Percentiles rank a stretch among this genome's conserved stretches.
phyloP scores from a whole-genome alignment of 1,139 yeast species.

The Debaryomycetaceae sp. region DNA sequence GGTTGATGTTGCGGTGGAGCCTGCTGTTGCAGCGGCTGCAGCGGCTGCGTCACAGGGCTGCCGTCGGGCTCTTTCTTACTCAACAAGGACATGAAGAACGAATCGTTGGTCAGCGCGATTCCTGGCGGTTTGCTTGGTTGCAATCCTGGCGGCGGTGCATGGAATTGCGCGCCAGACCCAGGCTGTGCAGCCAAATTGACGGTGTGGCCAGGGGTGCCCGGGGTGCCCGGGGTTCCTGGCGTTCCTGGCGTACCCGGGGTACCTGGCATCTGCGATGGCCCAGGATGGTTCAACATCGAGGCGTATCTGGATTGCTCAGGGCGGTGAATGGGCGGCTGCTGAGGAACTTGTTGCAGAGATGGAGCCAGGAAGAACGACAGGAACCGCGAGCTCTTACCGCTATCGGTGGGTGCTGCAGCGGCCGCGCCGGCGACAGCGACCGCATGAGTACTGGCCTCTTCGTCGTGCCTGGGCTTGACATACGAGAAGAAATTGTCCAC shows the following conservation, averaged over 20 bases:
- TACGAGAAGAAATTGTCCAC: slow-evolving; percentile 52
- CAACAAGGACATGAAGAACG: slow-evolving; percentile 52
- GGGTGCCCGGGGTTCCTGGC: slow-evolving; percentile 9
- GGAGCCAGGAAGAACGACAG: slow-evolving; percentile 40
- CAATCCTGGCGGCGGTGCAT: too few relatives aligned
- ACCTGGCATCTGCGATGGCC: slow-evolving; percentile 1
- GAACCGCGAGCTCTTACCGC: slow-evolving; percentile 14
- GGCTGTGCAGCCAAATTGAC: too few relatives aligned
- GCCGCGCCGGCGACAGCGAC: slow-evolving; percentile 1
- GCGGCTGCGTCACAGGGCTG: slow-evolving; percentile 10
- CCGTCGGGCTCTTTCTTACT: slow-evolving; percentile 21
- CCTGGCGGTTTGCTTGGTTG: too few relatives aligned
- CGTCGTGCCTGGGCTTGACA: slow-evolving; percentile 28
- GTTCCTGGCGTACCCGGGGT: slow-evolving; percentile 6
- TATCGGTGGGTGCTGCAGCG: slow-evolving; percentile 6
- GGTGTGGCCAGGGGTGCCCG: too few relatives aligned
- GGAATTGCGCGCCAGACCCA: too few relatives aligned
- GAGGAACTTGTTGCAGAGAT: too few relatives aligned
- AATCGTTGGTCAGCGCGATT: slow-evolving; percentile 29
- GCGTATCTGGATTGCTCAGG: slow-evolving; percentile 9
- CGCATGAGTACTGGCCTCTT: slow-evolving; percentile 6
- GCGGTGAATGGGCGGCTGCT: too few relatives aligned
- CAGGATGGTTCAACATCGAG: slow-evolving; percentile 7
- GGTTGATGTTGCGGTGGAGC: slow-evolving; percentile 11
- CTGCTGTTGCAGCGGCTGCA: slow-evolving; percentile 11